These are phyloP conservation scores for Russula sp. DNA, from an alignment of 768 basidiomycete genomes.

Conservation along the genomic window DNA sequence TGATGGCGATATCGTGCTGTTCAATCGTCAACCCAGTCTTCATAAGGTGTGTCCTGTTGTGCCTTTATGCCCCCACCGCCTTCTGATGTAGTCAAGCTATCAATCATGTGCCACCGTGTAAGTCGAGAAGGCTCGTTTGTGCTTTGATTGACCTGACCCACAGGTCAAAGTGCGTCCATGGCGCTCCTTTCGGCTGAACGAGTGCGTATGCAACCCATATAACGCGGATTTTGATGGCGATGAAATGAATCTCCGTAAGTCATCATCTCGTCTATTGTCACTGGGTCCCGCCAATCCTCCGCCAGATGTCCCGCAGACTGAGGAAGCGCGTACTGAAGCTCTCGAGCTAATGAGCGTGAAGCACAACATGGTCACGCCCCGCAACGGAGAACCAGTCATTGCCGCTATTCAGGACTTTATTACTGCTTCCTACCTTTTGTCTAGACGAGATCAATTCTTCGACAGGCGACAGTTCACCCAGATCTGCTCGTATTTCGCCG, in stretches of 20 bases:
- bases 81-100: constrained; percentile 50
- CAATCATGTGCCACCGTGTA: constrained; percentile 98
- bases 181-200: constrained; percentile 95
- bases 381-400: constrained; percentile 98
- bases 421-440: constrained; percentile 94
- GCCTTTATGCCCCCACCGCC: constrained; percentile 7
- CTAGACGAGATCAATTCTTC: constrained; percentile 87
- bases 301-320: constrained; percentile 95
- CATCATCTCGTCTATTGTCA: neutral
- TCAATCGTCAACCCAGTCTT: constrained; percentile 97
- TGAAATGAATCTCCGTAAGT: constrained; percentile 97
- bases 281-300: constrained; percentile 5
- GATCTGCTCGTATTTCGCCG: constrained; percentile 90
- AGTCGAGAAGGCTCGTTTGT: constrained; percentile 23
- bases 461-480: constrained; percentile 94
- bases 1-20: constrained; percentile 94
- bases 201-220: constrained; percentile 98
- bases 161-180: constrained; percentile 91
- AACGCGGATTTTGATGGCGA: constrained; percentile 99
- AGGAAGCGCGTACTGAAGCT: constrained; percentile 96
- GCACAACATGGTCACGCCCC: constrained; percentile 93
- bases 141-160: constrained; percentile 8
- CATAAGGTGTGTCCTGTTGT: constrained; percentile 60
- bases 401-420: constrained; percentile 99
- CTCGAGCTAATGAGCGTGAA: constrained; percentile 96